Conservation (phyloP, 2,329 filamentous ascomycete species). For the Hypomyces perniciosus region DNA sequence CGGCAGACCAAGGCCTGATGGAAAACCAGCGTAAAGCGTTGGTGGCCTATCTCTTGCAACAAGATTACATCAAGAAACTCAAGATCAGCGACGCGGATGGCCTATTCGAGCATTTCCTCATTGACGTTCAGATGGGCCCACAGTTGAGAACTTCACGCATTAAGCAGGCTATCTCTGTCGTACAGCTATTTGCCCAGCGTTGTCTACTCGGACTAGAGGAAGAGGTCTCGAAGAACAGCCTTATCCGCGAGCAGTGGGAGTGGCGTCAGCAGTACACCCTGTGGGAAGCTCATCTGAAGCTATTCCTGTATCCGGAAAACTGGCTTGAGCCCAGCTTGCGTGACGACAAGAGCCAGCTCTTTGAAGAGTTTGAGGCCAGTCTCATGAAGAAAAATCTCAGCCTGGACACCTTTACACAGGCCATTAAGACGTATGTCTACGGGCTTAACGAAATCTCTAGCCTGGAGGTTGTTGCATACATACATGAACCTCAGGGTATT, state of each 20-base stretch:
- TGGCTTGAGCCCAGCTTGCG: background rate
- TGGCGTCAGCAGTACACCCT: background rate
- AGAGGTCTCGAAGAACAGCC: background rate
- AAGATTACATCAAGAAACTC: no score
- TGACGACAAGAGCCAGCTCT: background rate
- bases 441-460: no score
- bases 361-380: background rate
- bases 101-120: constrained; percentile 6
- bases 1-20: no score
- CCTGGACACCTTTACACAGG: no score
- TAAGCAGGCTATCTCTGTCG: constrained; percentile 11
- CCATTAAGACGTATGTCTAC: no score
- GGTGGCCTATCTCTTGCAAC: no score
- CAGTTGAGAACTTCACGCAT: constrained; percentile 10
- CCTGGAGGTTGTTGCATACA: no score
- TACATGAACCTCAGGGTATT: no score
- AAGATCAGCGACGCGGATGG: background rate
- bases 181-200: constrained; percentile 14
- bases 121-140: constrained; percentile 13
- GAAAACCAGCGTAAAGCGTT: no score
- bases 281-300: background rate
- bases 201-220: constrained; percentile 12
- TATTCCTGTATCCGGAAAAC: background rate
- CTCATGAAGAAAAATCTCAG: no score
- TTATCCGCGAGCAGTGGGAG: background rate